Conservation (phyloP, 805 yeast species). For the Candida ortonii region DNA sequence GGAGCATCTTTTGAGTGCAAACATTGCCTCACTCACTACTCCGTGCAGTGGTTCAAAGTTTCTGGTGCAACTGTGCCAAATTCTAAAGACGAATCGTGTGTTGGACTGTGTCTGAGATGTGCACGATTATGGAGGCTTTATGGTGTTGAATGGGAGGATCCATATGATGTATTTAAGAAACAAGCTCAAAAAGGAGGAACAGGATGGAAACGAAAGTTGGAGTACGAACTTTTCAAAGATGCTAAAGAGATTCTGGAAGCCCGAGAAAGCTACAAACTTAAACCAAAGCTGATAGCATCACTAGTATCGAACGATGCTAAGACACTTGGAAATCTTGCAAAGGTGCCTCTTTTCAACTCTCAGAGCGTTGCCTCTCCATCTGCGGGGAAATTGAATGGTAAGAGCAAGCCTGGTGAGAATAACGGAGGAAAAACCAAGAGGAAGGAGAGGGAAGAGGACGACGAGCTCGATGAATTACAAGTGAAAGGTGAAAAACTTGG, state of each 20-base stretch:
- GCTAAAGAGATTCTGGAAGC: slow-evolving; percentile 51
- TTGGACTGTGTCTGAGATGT: slow-evolving; percentile 80
- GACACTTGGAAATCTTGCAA: too few relatives aligned
- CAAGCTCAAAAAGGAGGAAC: slow-evolving; percentile 41
- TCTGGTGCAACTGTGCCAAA: slow-evolving; percentile 55
- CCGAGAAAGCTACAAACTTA: slow-evolving; percentile 35
- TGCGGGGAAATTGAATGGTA: slow-evolving; percentile 1
- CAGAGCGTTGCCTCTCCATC: too few relatives aligned
- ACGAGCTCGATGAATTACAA: not conserved
- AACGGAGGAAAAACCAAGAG: not conserved
- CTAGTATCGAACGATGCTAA: not conserved
- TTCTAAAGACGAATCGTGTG: slow-evolving; percentile 34
- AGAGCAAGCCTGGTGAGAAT: not conserved
- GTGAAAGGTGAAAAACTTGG: slow-evolving; percentile 2
- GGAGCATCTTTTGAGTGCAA: slow-evolving; percentile 57
- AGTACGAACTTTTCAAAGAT: slow-evolving; percentile 65
- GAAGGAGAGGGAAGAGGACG: not conserved
- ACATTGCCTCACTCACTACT: slow-evolving; percentile 58
- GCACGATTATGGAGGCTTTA: slow-evolving; percentile 90
- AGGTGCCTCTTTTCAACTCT: too few relatives aligned
- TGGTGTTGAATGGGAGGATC: slow-evolving; percentile 83
- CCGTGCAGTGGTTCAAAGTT: slow-evolving; percentile 66
- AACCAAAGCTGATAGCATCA: slow-evolving; percentile 13
- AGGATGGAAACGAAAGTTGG: slow-evolving; percentile 61
- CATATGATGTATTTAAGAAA: slow-evolving; percentile 59